Conservation (phyloP, 2,329 filamentous ascomycete genomes). For the Aspergillus eucalypticola region DNA sequence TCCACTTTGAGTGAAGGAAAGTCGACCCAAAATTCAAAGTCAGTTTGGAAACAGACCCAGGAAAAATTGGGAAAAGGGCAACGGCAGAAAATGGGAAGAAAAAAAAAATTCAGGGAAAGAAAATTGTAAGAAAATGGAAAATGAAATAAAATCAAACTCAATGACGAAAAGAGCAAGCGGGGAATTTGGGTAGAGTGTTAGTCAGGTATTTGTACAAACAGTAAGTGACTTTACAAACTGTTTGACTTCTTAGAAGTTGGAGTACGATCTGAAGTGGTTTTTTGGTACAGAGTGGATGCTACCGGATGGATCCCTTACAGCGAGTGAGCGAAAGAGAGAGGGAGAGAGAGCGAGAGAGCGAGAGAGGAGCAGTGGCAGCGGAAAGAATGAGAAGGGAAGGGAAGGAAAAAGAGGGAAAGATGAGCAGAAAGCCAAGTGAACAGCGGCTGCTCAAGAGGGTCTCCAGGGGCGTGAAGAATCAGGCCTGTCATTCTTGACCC, state of each 20-base stretch:
- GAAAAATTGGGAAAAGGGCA: conserved; percentile 5
- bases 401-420: conserved; percentile 1
- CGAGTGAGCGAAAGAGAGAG: not conserved
- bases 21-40: not conserved
- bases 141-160: conserved; percentile 2
- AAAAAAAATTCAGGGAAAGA: not conserved
- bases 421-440: conserved; percentile 10
- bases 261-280: not conserved
- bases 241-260: conserved; percentile 1
- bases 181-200: conserved; percentile 6
- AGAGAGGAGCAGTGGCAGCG: conserved; percentile 2
- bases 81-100: conserved; percentile 12
- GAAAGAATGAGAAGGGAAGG: conserved; percentile 4
- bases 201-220: conserved; percentile 7
- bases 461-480: conserved; percentile 33
- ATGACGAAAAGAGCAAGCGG: conserved; percentile 3
- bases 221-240: conserved; percentile 1
- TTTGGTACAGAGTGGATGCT: not conserved
- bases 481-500: conserved; percentile 41
- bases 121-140: conserved; percentile 10
- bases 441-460: conserved; percentile 7
- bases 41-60: conserved; percentile 4
- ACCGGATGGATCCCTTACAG: conserved; percentile 5
- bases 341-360: not conserved
- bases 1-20: conserved; percentile 3